A percentile compares a stretch with the other conserved stretches of the same genome.
Conservation (phyloP, 2,329 filamentous ascomycete genomes). For the Diaporthe citriasiana region DNA sequence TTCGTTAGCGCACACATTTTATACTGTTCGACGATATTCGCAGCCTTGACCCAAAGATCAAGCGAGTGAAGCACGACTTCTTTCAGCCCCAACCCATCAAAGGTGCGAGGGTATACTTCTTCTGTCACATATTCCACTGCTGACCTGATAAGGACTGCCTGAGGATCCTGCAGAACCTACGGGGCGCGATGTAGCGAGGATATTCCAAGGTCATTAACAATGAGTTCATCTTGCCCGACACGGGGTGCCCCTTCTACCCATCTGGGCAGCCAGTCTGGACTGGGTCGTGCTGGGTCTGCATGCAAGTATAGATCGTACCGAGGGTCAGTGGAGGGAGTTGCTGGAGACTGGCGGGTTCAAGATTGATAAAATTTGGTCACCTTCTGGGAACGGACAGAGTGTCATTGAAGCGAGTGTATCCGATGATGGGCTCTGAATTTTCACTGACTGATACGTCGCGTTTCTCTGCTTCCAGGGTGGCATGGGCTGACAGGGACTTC, state of each 20-base stretch:
- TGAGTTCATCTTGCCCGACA: not conserved
- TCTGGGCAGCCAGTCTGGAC: not conserved
- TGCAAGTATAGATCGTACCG: constrained; percentile 3
- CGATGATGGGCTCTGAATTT: not conserved
- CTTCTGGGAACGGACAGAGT: constrained; percentile 6
- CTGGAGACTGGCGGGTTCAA: constrained; percentile 12
- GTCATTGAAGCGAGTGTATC: constrained; percentile 7
- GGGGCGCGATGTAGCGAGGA: not conserved
- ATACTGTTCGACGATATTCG: not conserved
- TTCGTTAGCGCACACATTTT: not conserved
- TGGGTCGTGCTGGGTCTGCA: constrained; percentile 16
- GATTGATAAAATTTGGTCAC: constrained; percentile 3
- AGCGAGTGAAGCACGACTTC: not conserved
- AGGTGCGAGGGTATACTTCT: constrained; percentile 9
- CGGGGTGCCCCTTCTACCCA: not conserved
- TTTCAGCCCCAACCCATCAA: not conserved
- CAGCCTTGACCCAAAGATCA: constrained; percentile 11
- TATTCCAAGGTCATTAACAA: constrained; percentile 1
- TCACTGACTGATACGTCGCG: too few relatives aligned
- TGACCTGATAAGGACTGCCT: constrained; percentile 14
- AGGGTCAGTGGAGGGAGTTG: constrained; percentile 3
- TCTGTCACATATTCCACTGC: constrained; percentile 10
- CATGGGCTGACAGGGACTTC: not conserved
- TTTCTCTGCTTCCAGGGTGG: not conserved
- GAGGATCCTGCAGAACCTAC: not conserved